phyloP scores from a whole-genome alignment of 331 rosid genomes.

The Spiraea crenata region DNA sequence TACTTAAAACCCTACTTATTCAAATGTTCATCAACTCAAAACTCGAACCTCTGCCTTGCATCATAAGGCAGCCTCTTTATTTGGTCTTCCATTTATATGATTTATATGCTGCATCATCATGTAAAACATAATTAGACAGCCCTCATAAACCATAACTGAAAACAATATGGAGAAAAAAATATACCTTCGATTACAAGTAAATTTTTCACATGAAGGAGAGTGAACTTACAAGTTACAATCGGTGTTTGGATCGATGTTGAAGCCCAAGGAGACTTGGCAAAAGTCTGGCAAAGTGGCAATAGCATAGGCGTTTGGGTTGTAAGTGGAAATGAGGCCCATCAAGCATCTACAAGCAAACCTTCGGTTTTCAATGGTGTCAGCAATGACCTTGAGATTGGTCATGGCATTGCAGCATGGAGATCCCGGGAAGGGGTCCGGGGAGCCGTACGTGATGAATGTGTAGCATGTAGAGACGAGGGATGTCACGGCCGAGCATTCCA shows the following conservation, averaged over 20 bases:
- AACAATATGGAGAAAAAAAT: background rate
- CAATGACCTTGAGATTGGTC: slow-evolving; percentile 31
- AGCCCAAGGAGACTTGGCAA: slow-evolving; percentile 59
- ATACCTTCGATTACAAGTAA: too few species aligned
- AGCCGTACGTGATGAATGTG: slow-evolving; percentile 40
- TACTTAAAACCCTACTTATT: slow-evolving; percentile 6
- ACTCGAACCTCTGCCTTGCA: slow-evolving; percentile 2
- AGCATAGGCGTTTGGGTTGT: slow-evolving; percentile 42
- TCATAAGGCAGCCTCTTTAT: slow-evolving; percentile 18
- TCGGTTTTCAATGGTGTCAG: slow-evolving; percentile 22
- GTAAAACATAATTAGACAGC: background rate
- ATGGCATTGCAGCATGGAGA: slow-evolving; percentile 56
- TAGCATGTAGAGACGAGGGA: slow-evolving; percentile 43
- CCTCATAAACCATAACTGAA: background rate
- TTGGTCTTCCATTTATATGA: slow-evolving; percentile 10
- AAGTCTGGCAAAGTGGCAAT: slow-evolving; percentile 51
- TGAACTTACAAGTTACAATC: slow-evolving; percentile 39
- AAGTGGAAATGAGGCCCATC: slow-evolving; percentile 41
- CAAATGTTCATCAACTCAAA: background rate
- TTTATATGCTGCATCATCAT: slow-evolving; percentile 23
- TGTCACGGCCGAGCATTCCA: slow-evolving; percentile 47
- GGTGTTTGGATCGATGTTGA: slow-evolving; percentile 41
- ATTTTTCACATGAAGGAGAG: background rate
- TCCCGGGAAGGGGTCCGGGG: slow-evolving; percentile 51
- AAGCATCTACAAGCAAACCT: slow-evolving; percentile 45